These are phyloP conservation scores for Alternaria atra DNA, from an alignment of 2,329 filamentous ascomycete genomes.

Conservation along the genomic window DNA sequence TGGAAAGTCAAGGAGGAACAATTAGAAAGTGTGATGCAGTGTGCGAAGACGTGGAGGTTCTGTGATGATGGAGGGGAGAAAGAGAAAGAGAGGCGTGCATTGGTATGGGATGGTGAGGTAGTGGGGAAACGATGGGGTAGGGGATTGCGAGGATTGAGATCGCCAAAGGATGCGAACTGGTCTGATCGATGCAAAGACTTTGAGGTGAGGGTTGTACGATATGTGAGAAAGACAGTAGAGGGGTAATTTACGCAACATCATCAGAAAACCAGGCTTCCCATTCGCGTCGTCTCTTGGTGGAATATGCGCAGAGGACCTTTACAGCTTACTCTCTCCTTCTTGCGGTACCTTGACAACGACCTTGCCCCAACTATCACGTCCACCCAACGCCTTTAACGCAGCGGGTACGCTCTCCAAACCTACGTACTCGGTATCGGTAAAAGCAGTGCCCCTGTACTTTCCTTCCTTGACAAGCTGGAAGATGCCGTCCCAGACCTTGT, in stretches of 20 bases:
- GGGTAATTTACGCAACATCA: neutral
- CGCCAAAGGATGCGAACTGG: conserved; percentile 1
- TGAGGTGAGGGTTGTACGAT: conserved; percentile 18
- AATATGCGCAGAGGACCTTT: neutral
- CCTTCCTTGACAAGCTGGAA: conserved; percentile 78
- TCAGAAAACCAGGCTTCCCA: neutral
- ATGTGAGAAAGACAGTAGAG: neutral
- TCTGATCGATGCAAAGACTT: conserved; percentile 2
- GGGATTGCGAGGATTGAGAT: neutral
- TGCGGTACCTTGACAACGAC: conserved; percentile 88
- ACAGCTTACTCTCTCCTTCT: conserved; percentile 50
- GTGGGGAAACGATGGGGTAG: conserved; percentile 24
- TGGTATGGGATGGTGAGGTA: conserved; percentile 38
- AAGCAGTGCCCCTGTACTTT: conserved; percentile 84
- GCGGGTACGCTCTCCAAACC: conserved; percentile 81
- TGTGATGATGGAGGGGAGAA: neutral
- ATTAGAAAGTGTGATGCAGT: conserved; percentile 37
- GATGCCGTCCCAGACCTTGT: conserved; percentile 82
- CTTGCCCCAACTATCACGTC: conserved; percentile 92
- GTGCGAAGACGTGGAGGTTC: conserved; percentile 43
- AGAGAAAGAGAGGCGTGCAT: conserved; percentile 9
- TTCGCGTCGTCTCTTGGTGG: neutral
- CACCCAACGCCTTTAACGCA: conserved; percentile 79
- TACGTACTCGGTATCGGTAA: conserved; percentile 80
- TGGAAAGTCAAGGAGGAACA: conserved; percentile 35